Base-by-base conservation (phyloP, 176 grass and related monocot genomes). In the Aegilops longissima region DNA sequence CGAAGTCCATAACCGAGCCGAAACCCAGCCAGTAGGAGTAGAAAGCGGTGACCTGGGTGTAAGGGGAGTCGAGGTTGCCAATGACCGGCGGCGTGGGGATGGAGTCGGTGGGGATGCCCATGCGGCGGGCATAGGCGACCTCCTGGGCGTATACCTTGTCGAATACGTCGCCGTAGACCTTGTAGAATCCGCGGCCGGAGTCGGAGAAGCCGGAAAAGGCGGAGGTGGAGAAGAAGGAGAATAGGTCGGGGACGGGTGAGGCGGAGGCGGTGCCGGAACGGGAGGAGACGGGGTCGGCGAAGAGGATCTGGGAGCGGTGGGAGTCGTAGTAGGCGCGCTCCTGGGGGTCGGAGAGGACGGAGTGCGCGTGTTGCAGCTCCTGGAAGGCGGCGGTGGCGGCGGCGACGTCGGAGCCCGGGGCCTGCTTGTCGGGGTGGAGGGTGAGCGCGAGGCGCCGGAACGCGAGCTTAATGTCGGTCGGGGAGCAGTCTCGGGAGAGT, bases 321-420 rank as follows among this genome's bases (percentile, higher is more conserved):
- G 96, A 95, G 47, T 98, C 93, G 88, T 98, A 98, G 85, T 95
- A 95, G 79, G 90, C 78, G 65, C 96, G 93, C 86, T 98, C 96
- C 36, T 92, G 91, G 0, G 93, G 90, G 63, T 98, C 96, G 34
- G 96, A 98, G 64, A 98, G 93, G 59, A 98, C 93, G 68, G 94
- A 94, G 76, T 98, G 93, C 5, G 93, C 96, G 31, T 95, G 92
- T 80, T 90, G 92, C 59, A 98, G 83, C 85, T 98, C 96, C 90
- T 98, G 96, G 86, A 98, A 98, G 61, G 94, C 90, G 82, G 96
- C 90, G 13, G 96, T 98, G 65, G 96, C 93, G 45, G 85, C 89
- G 36, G 70, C 85, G 61, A 87, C 8, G 85, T 86, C 84, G 24
- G 85, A 51, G 27, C 82, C 82, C 34, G 82, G 80, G 9, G 66